These are phyloP conservation scores for Coemansia furcata DNA, from an alignment of 192 early-diverging fungal species.

Conservation along the genomic window DNA sequence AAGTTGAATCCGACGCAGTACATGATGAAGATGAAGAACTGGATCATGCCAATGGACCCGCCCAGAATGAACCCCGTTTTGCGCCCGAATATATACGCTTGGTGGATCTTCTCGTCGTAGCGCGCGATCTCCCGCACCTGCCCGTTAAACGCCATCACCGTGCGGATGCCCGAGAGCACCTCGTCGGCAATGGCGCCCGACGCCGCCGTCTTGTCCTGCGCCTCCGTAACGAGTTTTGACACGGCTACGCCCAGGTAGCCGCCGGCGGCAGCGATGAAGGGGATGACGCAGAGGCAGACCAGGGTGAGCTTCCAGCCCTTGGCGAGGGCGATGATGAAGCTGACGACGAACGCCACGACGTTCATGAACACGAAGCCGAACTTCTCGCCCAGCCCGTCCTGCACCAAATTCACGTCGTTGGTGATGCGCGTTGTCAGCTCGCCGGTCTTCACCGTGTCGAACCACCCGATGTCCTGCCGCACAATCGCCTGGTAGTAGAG, in stretches of 20 bases:
- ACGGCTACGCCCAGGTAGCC: slow-evolving; percentile 55
- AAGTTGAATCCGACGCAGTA: slow-evolving; percentile 82
- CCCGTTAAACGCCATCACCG: slow-evolving; percentile 78
- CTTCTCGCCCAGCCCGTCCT: slow-evolving; percentile 87
- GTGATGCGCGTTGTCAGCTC: slow-evolving; percentile 86
- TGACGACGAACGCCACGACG: slow-evolving; percentile 66
- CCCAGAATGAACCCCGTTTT: slow-evolving; percentile 62
- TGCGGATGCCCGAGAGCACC: slow-evolving; percentile 76
- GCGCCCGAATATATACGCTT: slow-evolving; percentile 63
- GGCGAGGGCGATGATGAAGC: slow-evolving; percentile 77
- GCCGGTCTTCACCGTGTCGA: slow-evolving; percentile 74
- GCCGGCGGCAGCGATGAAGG: slow-evolving; percentile 60
- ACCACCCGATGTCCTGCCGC: slow-evolving; percentile 87
- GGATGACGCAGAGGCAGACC: slow-evolving; percentile 74
- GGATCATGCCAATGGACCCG: slow-evolving; percentile 65
- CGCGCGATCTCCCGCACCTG: slow-evolving; percentile 66
- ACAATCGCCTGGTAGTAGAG: slow-evolving; percentile 78
- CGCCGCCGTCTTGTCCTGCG: slow-evolving; percentile 69
- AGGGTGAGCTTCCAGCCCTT: slow-evolving; percentile 79
- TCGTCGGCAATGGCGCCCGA: slow-evolving; percentile 86
- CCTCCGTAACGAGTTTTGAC: slow-evolving; percentile 34
- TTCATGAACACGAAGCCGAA: slow-evolving; percentile 66
- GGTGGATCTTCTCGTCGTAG: slow-evolving; percentile 63
- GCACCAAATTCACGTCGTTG: slow-evolving; percentile 78
- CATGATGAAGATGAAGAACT: slow-evolving; percentile 70